These are phyloP conservation scores for Colletotrichum liaoningense DNA, from an alignment of 2,329 filamentous ascomycete species.

Conservation along the genomic window DNA sequence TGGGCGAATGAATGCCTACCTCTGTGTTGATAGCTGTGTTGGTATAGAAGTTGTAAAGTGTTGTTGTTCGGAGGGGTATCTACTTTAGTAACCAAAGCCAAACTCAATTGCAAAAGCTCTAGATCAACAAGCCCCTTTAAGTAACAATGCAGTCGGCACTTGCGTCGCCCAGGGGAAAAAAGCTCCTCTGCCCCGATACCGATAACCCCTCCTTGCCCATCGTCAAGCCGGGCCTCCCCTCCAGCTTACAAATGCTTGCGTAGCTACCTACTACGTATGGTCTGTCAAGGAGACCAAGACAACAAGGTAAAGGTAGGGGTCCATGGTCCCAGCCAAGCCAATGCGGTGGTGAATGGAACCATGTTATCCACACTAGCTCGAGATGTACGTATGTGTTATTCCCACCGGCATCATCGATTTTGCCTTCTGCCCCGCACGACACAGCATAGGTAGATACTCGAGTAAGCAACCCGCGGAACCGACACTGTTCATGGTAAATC, in stretches of 20 bases:
- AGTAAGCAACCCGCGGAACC: neutral
- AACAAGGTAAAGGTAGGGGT: neutral
- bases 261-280: neutral
- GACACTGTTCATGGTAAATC: neutral
- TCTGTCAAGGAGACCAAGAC: neutral
- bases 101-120: neutral
- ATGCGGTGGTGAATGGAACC: neutral
- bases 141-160: neutral
- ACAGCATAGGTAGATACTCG: no score
- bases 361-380: neutral
- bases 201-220: neutral
- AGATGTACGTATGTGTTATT: neutral
- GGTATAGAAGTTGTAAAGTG: neutral
- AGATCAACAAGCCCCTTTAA: neutral
- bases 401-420: slow-evolving; percentile 6
- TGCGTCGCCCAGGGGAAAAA: neutral
- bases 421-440: neutral
- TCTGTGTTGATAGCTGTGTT: neutral
- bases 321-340: neutral
- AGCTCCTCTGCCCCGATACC: neutral
- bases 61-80: neutral
- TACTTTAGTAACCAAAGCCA: neutral
- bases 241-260: slow-evolving; percentile 31
- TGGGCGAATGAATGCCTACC: neutral
- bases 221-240: neutral